These are phyloP conservation scores for Hypoxylon rickii DNA, from an alignment of 495 filamentous ascomycete species.

Conservation along the genomic window DNA sequence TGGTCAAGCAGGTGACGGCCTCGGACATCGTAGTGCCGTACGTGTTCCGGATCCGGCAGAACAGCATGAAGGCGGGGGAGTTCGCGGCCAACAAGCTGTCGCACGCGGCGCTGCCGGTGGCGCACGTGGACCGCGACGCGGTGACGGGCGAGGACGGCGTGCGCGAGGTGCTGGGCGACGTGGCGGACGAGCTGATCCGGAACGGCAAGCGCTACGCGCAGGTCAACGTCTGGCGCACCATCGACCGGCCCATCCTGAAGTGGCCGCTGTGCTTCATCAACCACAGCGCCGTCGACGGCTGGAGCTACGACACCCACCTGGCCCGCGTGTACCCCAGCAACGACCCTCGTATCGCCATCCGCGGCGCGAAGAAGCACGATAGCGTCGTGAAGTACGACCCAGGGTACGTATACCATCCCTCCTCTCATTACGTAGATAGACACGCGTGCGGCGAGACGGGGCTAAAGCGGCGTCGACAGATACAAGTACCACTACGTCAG, in stretches of 20 bases:
- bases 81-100: conserved; percentile 34
- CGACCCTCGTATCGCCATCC: conserved; percentile 34
- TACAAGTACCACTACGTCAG: conserved; percentile 48
- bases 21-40: conserved; percentile 34
- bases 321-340: conserved; percentile 34
- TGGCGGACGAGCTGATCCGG: conserved; percentile 72
- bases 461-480: conserved; percentile 17
- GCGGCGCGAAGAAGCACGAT: conserved; percentile 35
- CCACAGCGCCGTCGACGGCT: conserved; percentile 28
- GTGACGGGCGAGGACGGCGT: conserved; percentile 58
- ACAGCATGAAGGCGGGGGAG: conserved; percentile 32
- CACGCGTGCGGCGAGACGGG: background rate
- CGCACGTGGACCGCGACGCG: conserved; percentile 41
- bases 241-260: conserved; percentile 34
- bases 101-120: conserved; percentile 34
- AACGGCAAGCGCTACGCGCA: conserved; percentile 69
- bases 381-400: conserved; percentile 38
- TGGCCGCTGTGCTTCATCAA: conserved; percentile 40
- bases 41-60: conserved; percentile 38
- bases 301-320: conserved; percentile 32
- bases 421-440: no score
- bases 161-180: conserved; percentile 69
- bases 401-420: conserved; percentile 31
- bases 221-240: conserved; percentile 51
- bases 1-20: conserved; percentile 37